Base-by-base conservation (phyloP, 192 early-diverging fungal genomes). In the Coemansia sp. region DNA sequence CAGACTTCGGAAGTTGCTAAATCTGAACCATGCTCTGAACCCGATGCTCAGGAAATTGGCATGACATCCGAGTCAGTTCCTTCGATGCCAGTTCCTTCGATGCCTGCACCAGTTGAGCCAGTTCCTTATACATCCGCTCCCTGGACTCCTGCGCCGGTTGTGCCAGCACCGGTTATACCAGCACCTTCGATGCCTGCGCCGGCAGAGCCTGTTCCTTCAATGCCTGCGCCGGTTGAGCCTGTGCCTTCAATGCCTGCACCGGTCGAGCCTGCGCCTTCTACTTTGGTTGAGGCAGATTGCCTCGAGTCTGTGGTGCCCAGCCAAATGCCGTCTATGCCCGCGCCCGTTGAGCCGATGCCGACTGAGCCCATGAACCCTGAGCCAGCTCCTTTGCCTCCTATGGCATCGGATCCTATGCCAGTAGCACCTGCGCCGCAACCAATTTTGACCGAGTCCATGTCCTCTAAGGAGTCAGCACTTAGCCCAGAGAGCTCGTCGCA, bases 321-420 rank as follows among this genome's bases (percentile, higher is more conserved):
- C 9, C 58, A 19, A 8, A 19, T 23, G 10, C 8, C 57, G n/a
- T n/a, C 57, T 43, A 24, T 58, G 21, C 68, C 68, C 6, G 52
- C 43, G 17, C 68, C 61, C 0, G 4, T 17, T 1, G 48, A 9
- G 4, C 25, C 69, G 49, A 23, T 45, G 45, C 63, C 63, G 10
- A n/a, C 52, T 23, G 37, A 55, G 2, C 45, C 64, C 5, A 49
- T 58, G 45, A 53, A 58, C 0, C 56, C 51, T 14, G 60, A 19
- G 38, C 70, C 71, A 14, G 15, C 37, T 14, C 70, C 70, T 15
- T 32, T 39, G 12, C 49, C 11, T 10, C 60, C 67, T 9, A 58
- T 63, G 52, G 63, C 69, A 8, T 59, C 63, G 2, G 49, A 50
- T 6, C 53, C 55, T n/a, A 52, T 53, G 50, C 64, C 72, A 19